Conservation (phyloP, 441 rosid species). For the Arabidopsis hybrid region DNA sequence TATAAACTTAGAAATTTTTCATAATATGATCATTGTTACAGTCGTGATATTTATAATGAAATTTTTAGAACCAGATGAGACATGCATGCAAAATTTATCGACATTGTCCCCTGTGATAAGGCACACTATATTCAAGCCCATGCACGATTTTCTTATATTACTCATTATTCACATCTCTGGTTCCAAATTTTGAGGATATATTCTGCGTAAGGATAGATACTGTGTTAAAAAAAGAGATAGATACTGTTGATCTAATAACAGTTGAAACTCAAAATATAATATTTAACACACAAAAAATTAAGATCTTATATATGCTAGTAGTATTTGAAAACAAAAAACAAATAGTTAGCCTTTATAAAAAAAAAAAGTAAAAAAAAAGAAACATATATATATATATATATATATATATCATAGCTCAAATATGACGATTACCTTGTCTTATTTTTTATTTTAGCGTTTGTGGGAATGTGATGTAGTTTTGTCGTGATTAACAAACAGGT, state of each 20-base stretch:
- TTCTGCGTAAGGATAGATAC: background rate
- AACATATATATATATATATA: no score
- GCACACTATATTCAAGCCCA: slow-evolving; percentile 37
- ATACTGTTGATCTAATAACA: background rate
- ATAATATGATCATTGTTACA: slow-evolving; percentile 39
- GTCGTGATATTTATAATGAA: slow-evolving; percentile 23
- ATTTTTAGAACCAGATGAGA: slow-evolving; percentile 20
- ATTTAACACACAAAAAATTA: background rate
- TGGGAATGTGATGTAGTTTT: background rate
- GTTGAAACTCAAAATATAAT: slow-evolving; percentile 2
- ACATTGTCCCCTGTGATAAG: slow-evolving; percentile 42
- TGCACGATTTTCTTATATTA: slow-evolving; percentile 35
- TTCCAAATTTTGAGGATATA: slow-evolving; percentile 20
- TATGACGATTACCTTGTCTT: background rate
- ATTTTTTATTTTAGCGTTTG: background rate
- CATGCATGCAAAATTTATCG: slow-evolving; percentile 43
- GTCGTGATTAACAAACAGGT: background rate
- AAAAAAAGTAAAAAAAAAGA: no score
- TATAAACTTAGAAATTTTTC: slow-evolving; percentile 29
- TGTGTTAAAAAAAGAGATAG: background rate
- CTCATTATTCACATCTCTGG: slow-evolving; percentile 33
- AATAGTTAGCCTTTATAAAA: no score
- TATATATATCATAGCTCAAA: background rate
- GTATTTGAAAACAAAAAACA: background rate
- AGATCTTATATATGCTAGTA: background rate